phyloP scores from a whole-genome alignment of 495 filamentous ascomycete species.

The Jackrogersella minutella region DNA sequence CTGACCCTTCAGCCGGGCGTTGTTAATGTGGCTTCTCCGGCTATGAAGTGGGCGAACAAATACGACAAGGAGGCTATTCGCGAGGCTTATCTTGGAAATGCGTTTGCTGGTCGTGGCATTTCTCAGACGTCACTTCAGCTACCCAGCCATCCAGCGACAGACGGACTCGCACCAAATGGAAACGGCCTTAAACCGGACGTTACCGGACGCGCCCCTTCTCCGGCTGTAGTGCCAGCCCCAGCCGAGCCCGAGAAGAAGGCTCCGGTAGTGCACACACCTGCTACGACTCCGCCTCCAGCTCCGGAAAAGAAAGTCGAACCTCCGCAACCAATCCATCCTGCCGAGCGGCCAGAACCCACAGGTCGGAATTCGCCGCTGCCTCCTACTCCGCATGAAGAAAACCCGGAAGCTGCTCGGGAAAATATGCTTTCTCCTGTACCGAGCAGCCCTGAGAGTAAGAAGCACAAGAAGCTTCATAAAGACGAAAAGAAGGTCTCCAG shows the following conservation, averaged over 20 bases:
- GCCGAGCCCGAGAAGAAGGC: constrained; percentile 20
- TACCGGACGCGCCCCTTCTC: constrained; percentile 46
- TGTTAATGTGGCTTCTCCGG: constrained; percentile 85
- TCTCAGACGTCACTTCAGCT: constrained; percentile 40
- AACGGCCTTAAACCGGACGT: constrained; percentile 45
- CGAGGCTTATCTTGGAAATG: constrained; percentile 79
- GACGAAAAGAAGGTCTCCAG: constrained; percentile 57
- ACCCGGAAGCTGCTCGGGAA: constrained; percentile 51
- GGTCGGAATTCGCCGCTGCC: constrained; percentile 51
- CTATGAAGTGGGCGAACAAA: constrained; percentile 93
- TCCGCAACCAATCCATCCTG: constrained; percentile 48
- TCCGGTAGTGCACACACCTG: constrained; percentile 9
- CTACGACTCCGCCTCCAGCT: constrained; percentile 19
- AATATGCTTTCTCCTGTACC: constrained; percentile 56
- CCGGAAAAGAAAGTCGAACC: constrained; percentile 47
- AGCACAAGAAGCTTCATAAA: constrained; percentile 63
- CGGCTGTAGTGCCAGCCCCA: background rate
- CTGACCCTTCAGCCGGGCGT: constrained; percentile 89
- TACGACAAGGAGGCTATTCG: constrained; percentile 88
- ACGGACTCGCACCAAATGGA: constrained; percentile 38
- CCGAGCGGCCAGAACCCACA: constrained; percentile 44
- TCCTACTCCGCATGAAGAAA: constrained; percentile 48
- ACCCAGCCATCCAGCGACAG: constrained; percentile 39
- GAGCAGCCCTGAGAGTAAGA: constrained; percentile 56
- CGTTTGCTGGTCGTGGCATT: constrained; percentile 70